A percentile compares a stretch with the other conserved stretches of the same genome.
Evolutionary conservation across 805 yeast species (phyloP).

Genomic region (Barnettozyma siamensis): DNA sequence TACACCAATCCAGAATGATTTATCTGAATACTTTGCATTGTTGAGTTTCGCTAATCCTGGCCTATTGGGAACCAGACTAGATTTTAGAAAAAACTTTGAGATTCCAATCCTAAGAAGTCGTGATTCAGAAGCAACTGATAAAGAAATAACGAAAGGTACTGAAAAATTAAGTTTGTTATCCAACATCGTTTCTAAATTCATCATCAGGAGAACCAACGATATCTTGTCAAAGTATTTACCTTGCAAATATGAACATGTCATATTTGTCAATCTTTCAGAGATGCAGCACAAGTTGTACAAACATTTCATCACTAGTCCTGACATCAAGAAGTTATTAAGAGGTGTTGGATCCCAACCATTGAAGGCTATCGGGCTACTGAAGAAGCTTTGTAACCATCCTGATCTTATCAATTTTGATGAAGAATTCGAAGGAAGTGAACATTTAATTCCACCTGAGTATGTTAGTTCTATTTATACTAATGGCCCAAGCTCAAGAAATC

Average conservation of each 20-base stretch:
- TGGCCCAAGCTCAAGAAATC: constrained; percentile 41
- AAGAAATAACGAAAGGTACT: constrained; percentile 67
- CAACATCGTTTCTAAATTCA: constrained; percentile 75
- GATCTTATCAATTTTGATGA: constrained; percentile 70
- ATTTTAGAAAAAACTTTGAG: constrained; percentile 83
- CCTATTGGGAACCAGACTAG: constrained; percentile 73
- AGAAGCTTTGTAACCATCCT: constrained; percentile 93
- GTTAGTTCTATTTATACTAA: constrained; percentile 34
- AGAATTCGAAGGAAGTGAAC: constrained; percentile 67
- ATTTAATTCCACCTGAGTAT: constrained; percentile 72
- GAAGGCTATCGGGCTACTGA: constrained; percentile 81
- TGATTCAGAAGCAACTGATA: constrained; percentile 83
- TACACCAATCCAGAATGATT: constrained; percentile 94
- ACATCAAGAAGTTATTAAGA: constrained; percentile 56
- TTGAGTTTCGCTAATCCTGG: constrained; percentile 94
- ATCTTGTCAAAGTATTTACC: constrained; percentile 91
- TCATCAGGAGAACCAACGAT: constrained; percentile 93
- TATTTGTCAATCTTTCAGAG: constrained; percentile 80
- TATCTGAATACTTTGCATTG: constrained; percentile 88
- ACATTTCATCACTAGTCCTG: constrained; percentile 75
- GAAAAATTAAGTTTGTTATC: constrained; percentile 64
- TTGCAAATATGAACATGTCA: constrained; percentile 92
- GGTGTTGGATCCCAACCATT: constrained; percentile 78
- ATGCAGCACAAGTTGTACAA: constrained; percentile 68
- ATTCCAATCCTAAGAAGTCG: constrained; percentile 74